A percentile compares a stretch with the other conserved stretches of the same genome.
phyloP scores from a whole-genome alignment of 768 basidiomycete species.

The Austroboletus eburneus region DNA sequence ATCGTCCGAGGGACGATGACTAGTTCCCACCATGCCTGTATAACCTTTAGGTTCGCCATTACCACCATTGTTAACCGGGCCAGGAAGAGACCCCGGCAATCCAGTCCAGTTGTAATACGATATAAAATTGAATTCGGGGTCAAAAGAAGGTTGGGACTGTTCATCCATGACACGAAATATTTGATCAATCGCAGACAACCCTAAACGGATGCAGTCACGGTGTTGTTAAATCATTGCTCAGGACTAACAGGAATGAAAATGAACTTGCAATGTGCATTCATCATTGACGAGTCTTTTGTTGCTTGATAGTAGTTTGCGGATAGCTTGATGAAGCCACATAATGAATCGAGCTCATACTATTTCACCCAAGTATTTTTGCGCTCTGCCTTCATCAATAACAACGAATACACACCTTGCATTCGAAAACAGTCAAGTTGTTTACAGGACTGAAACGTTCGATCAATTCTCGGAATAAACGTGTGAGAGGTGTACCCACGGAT shows the following conservation, averaged over 20 bases:
- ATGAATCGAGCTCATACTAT: constrained; percentile 76
- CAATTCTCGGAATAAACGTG: background rate
- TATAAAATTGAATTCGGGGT: constrained; percentile 65
- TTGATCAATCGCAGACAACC: constrained; percentile 63
- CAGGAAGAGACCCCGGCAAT: constrained; percentile 52
- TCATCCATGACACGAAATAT: constrained; percentile 75
- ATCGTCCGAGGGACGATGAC: constrained; percentile 76
- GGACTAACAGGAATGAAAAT: background rate
- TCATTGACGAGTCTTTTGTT: constrained; percentile 69
- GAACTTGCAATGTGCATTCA: constrained; percentile 60
- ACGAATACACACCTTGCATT: constrained; percentile 61
- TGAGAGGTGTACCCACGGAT: constrained; percentile 52
- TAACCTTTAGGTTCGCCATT: constrained; percentile 74
- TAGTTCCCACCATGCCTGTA: constrained; percentile 72
- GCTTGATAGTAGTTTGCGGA: constrained; percentile 68
- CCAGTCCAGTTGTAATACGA: constrained; percentile 86
- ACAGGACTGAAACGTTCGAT: constrained; percentile 46
- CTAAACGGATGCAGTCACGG: constrained; percentile 34
- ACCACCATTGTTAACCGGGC: constrained; percentile 60
- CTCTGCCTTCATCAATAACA: background rate
- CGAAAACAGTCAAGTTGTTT: constrained; percentile 66
- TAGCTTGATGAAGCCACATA: constrained; percentile 76
- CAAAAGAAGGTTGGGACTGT: constrained; percentile 69
- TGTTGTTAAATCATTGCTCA: background rate
- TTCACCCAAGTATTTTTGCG: background rate